These are phyloP conservation scores for Gastrolobium bilobum DNA, from an alignment of 306 rosid genomes.

Conservation along the genomic window DNA sequence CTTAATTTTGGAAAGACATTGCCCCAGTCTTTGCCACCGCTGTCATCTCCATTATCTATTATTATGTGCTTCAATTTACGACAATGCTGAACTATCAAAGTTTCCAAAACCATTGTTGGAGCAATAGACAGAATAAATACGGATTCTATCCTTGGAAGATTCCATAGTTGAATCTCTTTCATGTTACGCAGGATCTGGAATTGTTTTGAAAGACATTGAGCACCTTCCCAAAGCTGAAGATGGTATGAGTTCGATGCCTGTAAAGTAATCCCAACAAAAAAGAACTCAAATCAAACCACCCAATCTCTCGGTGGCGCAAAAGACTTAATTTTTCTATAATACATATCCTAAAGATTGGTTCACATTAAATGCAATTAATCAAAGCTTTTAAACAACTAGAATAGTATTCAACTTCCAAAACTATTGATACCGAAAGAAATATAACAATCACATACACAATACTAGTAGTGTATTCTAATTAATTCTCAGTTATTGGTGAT, in stretches of 20 bases:
- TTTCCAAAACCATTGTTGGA: slow-evolving; percentile 19
- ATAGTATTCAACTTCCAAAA: too few relatives aligned
- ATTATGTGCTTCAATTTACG: slow-evolving; percentile 4
- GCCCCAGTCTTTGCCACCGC: background rate
- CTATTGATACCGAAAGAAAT: too few relatives aligned
- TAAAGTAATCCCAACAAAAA: background rate
- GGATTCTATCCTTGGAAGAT: background rate
- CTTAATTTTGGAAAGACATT: slow-evolving; percentile 10
- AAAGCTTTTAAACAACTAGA: too few relatives aligned
- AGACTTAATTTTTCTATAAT: background rate
- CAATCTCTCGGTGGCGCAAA: background rate
- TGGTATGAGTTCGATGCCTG: background rate
- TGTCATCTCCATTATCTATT: background rate
- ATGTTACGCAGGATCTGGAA: background rate
- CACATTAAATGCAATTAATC: too few relatives aligned
- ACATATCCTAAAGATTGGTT: too few relatives aligned
- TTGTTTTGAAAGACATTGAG: background rate
- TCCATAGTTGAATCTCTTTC: background rate
- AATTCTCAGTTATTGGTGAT: background rate
- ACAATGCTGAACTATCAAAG: background rate
- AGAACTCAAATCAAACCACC: background rate
- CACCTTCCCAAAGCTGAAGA: background rate
- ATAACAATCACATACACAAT: too few relatives aligned
- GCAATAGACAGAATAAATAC: slow-evolving; percentile 14
- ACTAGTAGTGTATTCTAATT: too few relatives aligned